Base-by-base conservation (phyloP, 1,284 basidiomycete genomes). In the Ceratobasidium sp. region DNA sequence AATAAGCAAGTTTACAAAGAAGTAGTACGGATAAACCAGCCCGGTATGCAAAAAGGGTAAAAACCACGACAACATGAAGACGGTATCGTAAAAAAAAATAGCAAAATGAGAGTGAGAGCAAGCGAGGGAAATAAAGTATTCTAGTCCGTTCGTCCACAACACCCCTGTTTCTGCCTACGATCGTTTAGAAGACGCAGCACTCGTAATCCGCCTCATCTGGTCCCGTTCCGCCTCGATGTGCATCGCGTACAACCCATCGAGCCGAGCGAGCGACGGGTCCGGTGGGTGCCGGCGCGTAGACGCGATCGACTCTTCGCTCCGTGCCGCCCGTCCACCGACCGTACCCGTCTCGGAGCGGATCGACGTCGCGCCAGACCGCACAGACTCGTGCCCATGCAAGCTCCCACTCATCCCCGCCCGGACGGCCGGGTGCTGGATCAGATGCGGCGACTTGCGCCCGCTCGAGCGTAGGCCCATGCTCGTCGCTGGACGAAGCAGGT, bases 161-260 rank as follows among this genome's bases (percentile, higher is more conserved):
- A 39, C 11, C 24, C 24, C 37, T 31, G 24, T 2, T 14, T 34
- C 16, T 6, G 29, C 48, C 46, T 66, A 51, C 22, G 48, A 51
- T 34, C 31, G 34, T 27, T 41, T 41, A 22, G 49, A 13, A 58
- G 48, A 71, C 41, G 56, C 68, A 16, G 68, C 68, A 11, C n/a
- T 61, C 8, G 76, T 75, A 16, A 78, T 76, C 43, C 64, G 59
- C 37, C 63, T 72, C 59, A 78, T 61, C 49, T 62, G 39, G 64
- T 78, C 77, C 54, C 62, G 41, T 64, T 78, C 77, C 2, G 75
- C 75, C 58, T 77, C 48, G 24, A 78, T 75, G 41, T 78, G 77
- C 58, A 65, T 68, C 16, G 66, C 62, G 24, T 77, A 58, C 61
- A 78, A n/a, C 11, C 75, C 77, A 39, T 78, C 74, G 22, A 78